phyloP scores from a whole-genome alignment of 2,329 filamentous ascomycete genomes.

The Aspergillus chevalieri region DNA sequence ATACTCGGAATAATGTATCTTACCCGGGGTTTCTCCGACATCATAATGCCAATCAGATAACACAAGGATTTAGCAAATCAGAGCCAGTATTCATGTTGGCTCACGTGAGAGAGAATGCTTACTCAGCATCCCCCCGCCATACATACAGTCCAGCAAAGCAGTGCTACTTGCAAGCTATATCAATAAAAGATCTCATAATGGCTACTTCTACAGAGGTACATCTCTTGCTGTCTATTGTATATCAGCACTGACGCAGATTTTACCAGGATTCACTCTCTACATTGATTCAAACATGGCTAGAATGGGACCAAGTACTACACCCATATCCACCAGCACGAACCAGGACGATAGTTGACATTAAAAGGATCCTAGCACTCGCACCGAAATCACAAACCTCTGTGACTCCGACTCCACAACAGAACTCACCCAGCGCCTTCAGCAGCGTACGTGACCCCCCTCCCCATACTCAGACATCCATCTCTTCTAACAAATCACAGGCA shows the following conservation, averaged over 20 bases:
- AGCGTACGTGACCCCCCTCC: constrained; percentile 33
- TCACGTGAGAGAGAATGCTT: too few relatives aligned
- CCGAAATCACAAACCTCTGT: constrained; percentile 50
- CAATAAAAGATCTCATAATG: too few relatives aligned
- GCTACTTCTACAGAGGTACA: not conserved
- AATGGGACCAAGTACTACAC: constrained; percentile 44
- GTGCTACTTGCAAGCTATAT: too few relatives aligned
- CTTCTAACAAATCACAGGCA: constrained; percentile 29
- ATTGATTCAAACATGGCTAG: constrained; percentile 53
- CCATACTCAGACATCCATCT: not conserved
- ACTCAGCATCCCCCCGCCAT: too few relatives aligned
- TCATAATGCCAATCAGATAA: too few relatives aligned
- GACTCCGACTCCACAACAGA: constrained; percentile 41
- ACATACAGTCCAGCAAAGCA: too few relatives aligned
- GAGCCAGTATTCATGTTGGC: too few relatives aligned
- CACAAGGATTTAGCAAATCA: too few relatives aligned
- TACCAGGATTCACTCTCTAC: constrained; percentile 28
- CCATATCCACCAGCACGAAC: not conserved
- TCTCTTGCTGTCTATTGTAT: not conserved
- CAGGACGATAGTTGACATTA: constrained; percentile 4
- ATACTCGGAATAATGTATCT: too few relatives aligned
- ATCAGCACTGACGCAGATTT: not conserved
- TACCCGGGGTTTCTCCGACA: too few relatives aligned
- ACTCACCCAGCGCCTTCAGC: constrained; percentile 48
- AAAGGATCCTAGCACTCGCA: constrained; percentile 46